Evolutionary conservation across 148 eudicot species (phyloP), one percentile per base, ranked within the genome.

Genomic region (Salicornia ramosissima): DNA sequence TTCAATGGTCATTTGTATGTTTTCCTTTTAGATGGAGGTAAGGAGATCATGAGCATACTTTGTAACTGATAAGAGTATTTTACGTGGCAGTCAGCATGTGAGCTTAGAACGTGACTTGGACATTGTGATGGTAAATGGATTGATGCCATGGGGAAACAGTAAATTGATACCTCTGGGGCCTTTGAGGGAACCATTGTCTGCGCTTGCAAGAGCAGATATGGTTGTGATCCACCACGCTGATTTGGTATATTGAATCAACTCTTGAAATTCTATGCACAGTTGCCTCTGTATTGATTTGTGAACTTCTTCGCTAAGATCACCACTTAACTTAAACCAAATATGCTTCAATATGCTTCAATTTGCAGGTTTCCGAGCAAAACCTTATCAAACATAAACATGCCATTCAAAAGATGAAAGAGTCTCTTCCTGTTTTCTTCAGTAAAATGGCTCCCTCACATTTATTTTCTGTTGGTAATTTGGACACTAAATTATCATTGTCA

Each of bases 181-280:
- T 64, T 67, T 91, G 82, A 84, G 97, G 74, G 97, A 91, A 66
- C 96, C 99, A 67, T 85, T 94, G 71, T 79, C 80, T 82, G 86
- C 96, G 55, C 81, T 94, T 34, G 34, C 46, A 16, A 85, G 99
- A 80, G 97, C 93, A 22, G 90, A 94, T 85, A 70, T 83, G 54
- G 82, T 86, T 65, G 91, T 94, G 68, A 74, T 94, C 63, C 96
- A 94, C 79, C 96, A 94, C 67, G 96, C 97, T 54, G 90, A 94
- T 81, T 74, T 94, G 90, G 99, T 94, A 91, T 70, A 60, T 63
- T 21, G 0, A 7, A 36, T 24, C 33, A 55, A 26, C 49, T 10
- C 34, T 36, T 7, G 22, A n/a, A 34, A 63, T 57, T 57, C 12
- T 24, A 31, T 45, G 11, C 25, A 26, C 18, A 45, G 5, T 29